Evolutionary conservation across 805 yeast species (phyloP), one percentile per base, ranked within the genome.

Genomic region (Starmerella bacillaris): DNA sequence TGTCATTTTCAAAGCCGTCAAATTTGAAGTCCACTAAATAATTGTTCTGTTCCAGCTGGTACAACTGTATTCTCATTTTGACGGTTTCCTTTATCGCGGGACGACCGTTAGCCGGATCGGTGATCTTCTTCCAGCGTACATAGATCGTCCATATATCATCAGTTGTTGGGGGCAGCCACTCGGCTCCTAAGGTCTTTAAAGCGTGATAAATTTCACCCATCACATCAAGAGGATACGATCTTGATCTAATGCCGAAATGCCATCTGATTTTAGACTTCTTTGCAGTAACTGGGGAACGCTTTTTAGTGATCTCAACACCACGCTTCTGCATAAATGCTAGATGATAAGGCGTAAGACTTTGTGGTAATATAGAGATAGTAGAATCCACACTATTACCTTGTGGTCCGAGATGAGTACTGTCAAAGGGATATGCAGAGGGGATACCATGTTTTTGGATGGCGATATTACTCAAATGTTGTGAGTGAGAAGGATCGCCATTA

Each of bases 131-230:
- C 96, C 96, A 89, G 48, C 95, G 72, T 14, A 86, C 95, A 46
- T 80, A 68, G 38, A 86, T 86, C 1, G 94, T 86, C 96, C 96
- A 86, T 34, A 83, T 61, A 49, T 84, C 94, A 50, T 84, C 94
- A 47, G 84, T 94, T 0, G 84, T 70, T 5, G 96, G 95, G 47
- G 76, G 74, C 7, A 89, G 79, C 96, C 96, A 89, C 56, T 89
- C 95, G 0, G 96, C 96, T 1, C 94, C 95, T 36, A 89, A 61
- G 49, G 79, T 82, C 57, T 79, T 79, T 52, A 89, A 64, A 1
- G 96, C 96, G 31, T 94, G 67, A 58, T 89, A 89, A 30, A 89
- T 84, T 54, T 89, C 98, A 19, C 95, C 94, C 96, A 89, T 89
- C 3, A 89, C 98, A 56, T 89, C 98, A 47, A 89, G 64, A 22